phyloP scores from a whole-genome alignment of 2,329 filamentous ascomycete genomes.

The Laburnicola sp. region DNA sequence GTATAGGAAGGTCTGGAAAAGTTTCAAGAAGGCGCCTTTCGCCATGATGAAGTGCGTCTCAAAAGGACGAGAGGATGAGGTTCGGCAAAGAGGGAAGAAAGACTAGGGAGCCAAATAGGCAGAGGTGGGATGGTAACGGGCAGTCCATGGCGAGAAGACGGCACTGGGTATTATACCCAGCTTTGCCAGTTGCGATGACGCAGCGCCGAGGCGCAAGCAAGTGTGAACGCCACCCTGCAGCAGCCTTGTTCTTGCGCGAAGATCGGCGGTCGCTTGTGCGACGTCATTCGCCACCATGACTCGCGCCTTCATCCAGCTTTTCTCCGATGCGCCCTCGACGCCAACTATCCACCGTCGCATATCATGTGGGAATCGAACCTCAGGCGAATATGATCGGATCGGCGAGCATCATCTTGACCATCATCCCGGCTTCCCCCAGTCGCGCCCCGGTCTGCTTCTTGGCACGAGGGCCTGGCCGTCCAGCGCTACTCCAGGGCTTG shows the following conservation, averaged over 20 bases:
- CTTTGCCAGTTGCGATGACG: constrained; percentile 7
- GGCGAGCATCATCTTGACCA: no score
- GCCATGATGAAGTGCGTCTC: constrained; percentile 53
- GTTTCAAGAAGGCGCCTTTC: constrained; percentile 67
- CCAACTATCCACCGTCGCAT: no score
- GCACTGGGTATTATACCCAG: constrained; percentile 7
- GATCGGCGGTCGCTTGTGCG: constrained; percentile 2
- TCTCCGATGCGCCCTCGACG: no score
- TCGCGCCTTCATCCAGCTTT: no score
- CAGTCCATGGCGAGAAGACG: no score
- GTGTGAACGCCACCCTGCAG: no score
- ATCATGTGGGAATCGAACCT: no score
- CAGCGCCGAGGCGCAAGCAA: constrained; percentile 4
- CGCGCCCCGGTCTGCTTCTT: no score
- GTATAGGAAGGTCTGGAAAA: constrained; percentile 71
- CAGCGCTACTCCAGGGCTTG: no score
- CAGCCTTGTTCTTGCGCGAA: constrained; percentile 8
- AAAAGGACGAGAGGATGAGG: constrained; percentile 1
- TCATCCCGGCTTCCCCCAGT: no score
- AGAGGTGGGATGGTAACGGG: background rate
- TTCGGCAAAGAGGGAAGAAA: constrained; percentile 5
- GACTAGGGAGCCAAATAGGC: background rate
- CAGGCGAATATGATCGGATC: no score
- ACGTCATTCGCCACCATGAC: constrained; percentile 10
- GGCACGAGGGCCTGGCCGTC: no score